Evolutionary conservation across 208 protist species (phyloP).

Genomic region (Crithidia expoeki): DNA sequence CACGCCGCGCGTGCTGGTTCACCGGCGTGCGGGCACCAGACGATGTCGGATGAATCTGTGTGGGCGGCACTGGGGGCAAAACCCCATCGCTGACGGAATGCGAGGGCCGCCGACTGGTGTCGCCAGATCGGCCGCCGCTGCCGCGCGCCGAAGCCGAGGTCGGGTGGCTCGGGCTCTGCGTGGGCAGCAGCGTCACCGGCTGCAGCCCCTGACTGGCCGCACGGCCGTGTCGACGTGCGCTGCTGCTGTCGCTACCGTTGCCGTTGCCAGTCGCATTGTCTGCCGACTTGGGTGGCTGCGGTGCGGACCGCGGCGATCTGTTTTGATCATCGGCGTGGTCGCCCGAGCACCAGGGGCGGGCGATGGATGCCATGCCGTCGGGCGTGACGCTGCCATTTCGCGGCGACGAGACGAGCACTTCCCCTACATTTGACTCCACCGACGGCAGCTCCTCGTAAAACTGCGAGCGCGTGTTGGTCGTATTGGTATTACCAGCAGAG

Average conservation of each 20-base stretch:
- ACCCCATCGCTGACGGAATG: not conserved
- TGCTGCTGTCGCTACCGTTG: too few relatives aligned
- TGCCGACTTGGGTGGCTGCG: too few relatives aligned
- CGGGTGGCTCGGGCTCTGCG: not conserved
- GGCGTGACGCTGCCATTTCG: too few relatives aligned
- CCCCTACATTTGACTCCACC: too few relatives aligned
- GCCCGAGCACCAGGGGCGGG: too few relatives aligned
- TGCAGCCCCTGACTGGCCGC: slow-evolving; percentile 3
- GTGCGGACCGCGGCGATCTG: too few relatives aligned
- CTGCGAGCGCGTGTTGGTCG: not conserved
- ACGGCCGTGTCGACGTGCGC: not conserved
- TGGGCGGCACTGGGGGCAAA: slow-evolving; percentile 9
- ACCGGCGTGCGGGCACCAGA: slow-evolving; percentile 3
- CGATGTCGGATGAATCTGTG: not conserved
- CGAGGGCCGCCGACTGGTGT: not conserved
- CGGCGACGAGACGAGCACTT: too few relatives aligned
- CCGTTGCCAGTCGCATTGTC: too few relatives aligned
- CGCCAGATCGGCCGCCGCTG: not conserved
- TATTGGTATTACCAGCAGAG: not conserved
- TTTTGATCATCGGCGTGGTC: too few relatives aligned
- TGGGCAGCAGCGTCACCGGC: not conserved
- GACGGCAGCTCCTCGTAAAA: too few relatives aligned
- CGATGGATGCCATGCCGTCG: too few relatives aligned
- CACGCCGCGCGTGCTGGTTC: not conserved
- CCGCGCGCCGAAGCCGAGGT: not conserved